A percentile compares a stretch with the other conserved stretches of the same genome.
These are phyloP conservation scores for Claviceps humidiphila DNA, from an alignment of 2,329 filamentous ascomycete genomes.

Conservation along the genomic window DNA sequence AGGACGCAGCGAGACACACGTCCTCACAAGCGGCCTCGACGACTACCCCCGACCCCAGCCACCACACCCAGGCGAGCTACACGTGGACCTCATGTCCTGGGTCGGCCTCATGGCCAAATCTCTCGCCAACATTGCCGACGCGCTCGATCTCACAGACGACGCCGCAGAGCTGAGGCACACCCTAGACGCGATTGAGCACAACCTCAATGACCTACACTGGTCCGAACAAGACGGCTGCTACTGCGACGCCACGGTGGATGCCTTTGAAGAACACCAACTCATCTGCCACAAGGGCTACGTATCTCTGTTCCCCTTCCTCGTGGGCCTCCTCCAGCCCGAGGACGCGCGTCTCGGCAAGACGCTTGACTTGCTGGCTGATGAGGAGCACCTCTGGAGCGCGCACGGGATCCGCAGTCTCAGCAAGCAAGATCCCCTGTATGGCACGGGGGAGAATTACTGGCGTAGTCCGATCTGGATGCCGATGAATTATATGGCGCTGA, in stretches of 20 bases:
- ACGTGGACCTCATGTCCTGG: slow-evolving; percentile 91
- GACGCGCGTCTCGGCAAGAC: slow-evolving; percentile 62
- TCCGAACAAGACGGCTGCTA: slow-evolving; percentile 66
- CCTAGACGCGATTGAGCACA: slow-evolving; percentile 64
- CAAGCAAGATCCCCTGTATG: slow-evolving; percentile 69
- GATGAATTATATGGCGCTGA: slow-evolving; percentile 81
- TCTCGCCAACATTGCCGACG: slow-evolving; percentile 65
- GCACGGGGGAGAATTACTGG: slow-evolving; percentile 95
- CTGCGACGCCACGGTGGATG: slow-evolving; percentile 91
- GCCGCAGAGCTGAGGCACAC: slow-evolving; percentile 57
- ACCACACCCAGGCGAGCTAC: slow-evolving; percentile 88
- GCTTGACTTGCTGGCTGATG: slow-evolving; percentile 65
- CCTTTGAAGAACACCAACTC: slow-evolving; percentile 77
- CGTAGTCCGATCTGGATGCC: slow-evolving; percentile 89
- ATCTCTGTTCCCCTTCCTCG: slow-evolving; percentile 82
- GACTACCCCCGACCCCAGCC: slow-evolving; percentile 92
- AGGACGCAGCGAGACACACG: slow-evolving; percentile 73
- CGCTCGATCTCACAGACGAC: slow-evolving; percentile 66
- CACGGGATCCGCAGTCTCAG: slow-evolving; percentile 85
- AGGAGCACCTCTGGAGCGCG: slow-evolving; percentile 78
- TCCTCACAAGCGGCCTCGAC: slow-evolving; percentile 85
- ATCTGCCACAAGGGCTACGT: slow-evolving; percentile 97
- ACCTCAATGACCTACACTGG: slow-evolving; percentile 93
- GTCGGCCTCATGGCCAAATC: slow-evolving; percentile 90
- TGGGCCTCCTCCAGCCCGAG: slow-evolving; percentile 62